Percentiles rank a stretch among this genome's conserved stretches.
These are phyloP conservation scores for Obelidium mucronatum DNA, from an alignment of 192 early-diverging fungal genomes.

Conservation along the genomic window DNA sequence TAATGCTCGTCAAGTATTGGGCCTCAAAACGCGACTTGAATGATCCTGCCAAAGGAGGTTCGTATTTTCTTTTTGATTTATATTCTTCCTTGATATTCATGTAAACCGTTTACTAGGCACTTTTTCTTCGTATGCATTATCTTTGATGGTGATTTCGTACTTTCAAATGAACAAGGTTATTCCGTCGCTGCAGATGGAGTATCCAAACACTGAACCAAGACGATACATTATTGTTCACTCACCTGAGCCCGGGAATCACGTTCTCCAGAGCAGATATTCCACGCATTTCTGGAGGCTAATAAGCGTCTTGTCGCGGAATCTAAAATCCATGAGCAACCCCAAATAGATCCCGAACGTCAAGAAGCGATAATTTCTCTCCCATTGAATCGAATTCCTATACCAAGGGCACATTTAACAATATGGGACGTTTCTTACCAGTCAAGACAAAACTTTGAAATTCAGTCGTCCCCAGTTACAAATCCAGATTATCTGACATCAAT, in stretches of 20 bases:
- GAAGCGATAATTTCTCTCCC: not conserved
- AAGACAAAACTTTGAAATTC: no score
- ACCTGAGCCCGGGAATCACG: not conserved
- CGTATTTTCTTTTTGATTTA: no score
- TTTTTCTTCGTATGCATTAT: slow-evolving; percentile 52
- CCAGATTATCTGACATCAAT: slow-evolving; percentile 28
- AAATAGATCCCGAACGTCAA: no score
- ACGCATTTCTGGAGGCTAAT: slow-evolving; percentile 1
- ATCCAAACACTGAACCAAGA: not conserved
- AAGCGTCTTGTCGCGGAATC: slow-evolving; percentile 4
- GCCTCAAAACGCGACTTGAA: slow-evolving; percentile 51
- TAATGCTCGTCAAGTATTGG: slow-evolving; percentile 57
- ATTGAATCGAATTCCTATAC: not conserved
- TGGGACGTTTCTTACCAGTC: slow-evolving; percentile 49
- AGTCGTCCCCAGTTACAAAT: slow-evolving; percentile 21
- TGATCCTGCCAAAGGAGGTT: slow-evolving; percentile 46
- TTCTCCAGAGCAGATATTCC: slow-evolving; percentile 10
- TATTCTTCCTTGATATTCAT: no score
- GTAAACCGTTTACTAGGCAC: no score
- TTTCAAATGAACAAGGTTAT: slow-evolving; percentile 49
- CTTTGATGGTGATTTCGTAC: slow-evolving; percentile 54
- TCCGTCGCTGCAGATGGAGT: slow-evolving; percentile 50
- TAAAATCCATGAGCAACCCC: not conserved
- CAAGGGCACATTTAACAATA: not conserved
- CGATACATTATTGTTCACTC: slow-evolving; percentile 3